These are phyloP conservation scores for Trichomonascaceae sp. DNA, from an alignment of 1,139 yeast species.

Conservation along the genomic window DNA sequence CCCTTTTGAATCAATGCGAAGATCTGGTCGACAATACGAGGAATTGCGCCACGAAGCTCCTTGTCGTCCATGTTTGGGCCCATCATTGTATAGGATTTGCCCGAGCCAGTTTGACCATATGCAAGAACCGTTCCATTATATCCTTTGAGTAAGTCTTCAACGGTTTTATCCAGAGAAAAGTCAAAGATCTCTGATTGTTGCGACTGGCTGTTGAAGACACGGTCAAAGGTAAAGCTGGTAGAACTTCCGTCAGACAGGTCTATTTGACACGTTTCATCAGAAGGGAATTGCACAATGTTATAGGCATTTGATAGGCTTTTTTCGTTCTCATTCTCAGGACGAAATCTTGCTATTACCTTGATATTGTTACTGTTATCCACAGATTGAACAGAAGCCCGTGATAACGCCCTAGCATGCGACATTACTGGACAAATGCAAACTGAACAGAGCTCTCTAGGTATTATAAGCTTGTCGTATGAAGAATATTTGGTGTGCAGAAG, in stretches of 20 bases:
- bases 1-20: constrained; percentile 52
- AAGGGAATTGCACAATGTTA: constrained; percentile 12
- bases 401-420: constrained; percentile 5
- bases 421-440: background rate
- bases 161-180: constrained; percentile 51
- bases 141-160: constrained; percentile 67
- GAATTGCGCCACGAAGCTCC: constrained; percentile 54
- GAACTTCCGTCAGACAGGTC: constrained; percentile 22
- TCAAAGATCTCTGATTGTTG: constrained; percentile 59
- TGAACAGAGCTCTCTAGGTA: background rate
- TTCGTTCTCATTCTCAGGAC: constrained; percentile 39
- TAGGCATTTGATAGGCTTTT: constrained; percentile 10
- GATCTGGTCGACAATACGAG: constrained; percentile 63
- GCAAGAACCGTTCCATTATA: constrained; percentile 82
- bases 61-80: constrained; percentile 46
- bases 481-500: background rate
- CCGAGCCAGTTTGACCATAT: constrained; percentile 87
- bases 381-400: constrained; percentile 6
- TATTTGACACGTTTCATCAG: constrained; percentile 20
- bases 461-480: too few species aligned
- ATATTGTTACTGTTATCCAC: constrained; percentile 34
- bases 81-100: constrained; percentile 83
- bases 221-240: constrained; percentile 54
- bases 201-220: constrained; percentile 49
- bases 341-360: constrained; percentile 60